These are phyloP conservation scores for Persicaria maculosa DNA, from an alignment of 148 eudicot genomes.

Conservation along the genomic window DNA sequence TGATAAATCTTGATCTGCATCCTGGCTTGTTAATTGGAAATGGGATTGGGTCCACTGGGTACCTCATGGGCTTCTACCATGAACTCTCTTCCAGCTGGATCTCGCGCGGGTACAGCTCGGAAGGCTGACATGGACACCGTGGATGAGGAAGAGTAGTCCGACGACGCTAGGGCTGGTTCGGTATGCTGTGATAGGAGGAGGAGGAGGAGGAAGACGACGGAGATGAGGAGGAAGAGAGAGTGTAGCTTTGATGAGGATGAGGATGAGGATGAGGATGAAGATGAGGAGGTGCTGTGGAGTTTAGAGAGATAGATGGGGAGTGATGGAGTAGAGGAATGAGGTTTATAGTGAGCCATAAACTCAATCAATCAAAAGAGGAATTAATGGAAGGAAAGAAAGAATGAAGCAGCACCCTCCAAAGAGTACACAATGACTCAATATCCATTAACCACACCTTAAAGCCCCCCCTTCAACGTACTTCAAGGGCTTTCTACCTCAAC, in stretches of 20 bases:
- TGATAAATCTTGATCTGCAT: neutral
- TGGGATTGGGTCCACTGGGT: conserved; percentile 17
- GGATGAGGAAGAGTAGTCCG: neutral
- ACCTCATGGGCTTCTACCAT: conserved; percentile 9
- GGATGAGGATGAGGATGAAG: neutral
- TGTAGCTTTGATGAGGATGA: neutral
- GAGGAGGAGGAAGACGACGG: conserved; percentile 4
- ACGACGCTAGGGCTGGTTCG: neutral
- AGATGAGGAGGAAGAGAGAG: conserved; percentile 2
- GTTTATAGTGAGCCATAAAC: neutral
- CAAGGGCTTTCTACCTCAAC: too few relatives aligned
- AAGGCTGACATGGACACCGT: neutral
- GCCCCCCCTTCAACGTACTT: too few relatives aligned
- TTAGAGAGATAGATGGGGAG: neutral
- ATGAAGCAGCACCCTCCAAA: neutral
- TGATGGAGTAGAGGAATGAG: neutral
- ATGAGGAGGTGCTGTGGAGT: neutral
- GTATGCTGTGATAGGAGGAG: neutral
- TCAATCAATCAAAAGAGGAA: conserved; percentile 7
- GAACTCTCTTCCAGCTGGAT: conserved; percentile 5
- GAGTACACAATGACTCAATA: conserved; percentile 10
- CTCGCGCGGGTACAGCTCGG: neutral
- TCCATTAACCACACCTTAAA: conserved; percentile 13
- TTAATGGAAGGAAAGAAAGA: neutral
- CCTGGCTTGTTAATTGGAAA: neutral